Base-by-base conservation (phyloP, 495 filamentous ascomycete species). In the Copromyces sp. region DNA sequence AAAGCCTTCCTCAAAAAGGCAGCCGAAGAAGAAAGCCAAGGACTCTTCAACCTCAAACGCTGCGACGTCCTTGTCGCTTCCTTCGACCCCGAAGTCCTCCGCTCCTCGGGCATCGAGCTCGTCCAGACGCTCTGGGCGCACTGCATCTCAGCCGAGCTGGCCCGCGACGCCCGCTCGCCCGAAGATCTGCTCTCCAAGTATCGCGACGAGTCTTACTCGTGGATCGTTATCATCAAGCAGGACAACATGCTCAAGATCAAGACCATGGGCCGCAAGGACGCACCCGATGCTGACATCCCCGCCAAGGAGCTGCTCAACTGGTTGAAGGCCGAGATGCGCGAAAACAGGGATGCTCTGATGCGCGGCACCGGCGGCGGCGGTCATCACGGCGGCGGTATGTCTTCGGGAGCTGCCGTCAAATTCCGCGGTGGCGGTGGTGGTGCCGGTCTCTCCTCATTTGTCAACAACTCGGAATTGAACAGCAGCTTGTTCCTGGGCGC, bases 61-160 rank as follows among this genome's bases (percentile, higher is more conserved):
- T 97, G 94, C 79, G 94, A 98, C 80, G 91, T 97, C 12, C 88
- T 98, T 8, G 90, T 99, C 65, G 91, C 93, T 9, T 92, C 92
- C 75, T 96, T 95, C 78, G 93, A 97, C 76, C 82, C 91, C 1
- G 86, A 88, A 3, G 88, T 92, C 9, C 88, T 98, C 17, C 90
- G 92, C 40, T 91, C 92, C 8, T 87, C 88, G 82, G 86, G 94
- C 14, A 84, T 97, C 44, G 89, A 91, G 73, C 83, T 98, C 17
- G 82, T 97, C 8, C 89, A 91, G 68, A 88, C 90, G 37, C 87
- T 99, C 16, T 98, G 95, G 93, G 82, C 87, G 24, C 89, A 92
- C 76, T 89, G 91, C 73, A 92, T 97, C 77, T 94, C 89, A 71
- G 93, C 96, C n/a, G 95, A 98, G 83, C 86, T 99, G 11, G 93